These are phyloP conservation scores for Ogataea nitratoaversa DNA, from an alignment of 805 yeast species.

Conservation along the genomic window DNA sequence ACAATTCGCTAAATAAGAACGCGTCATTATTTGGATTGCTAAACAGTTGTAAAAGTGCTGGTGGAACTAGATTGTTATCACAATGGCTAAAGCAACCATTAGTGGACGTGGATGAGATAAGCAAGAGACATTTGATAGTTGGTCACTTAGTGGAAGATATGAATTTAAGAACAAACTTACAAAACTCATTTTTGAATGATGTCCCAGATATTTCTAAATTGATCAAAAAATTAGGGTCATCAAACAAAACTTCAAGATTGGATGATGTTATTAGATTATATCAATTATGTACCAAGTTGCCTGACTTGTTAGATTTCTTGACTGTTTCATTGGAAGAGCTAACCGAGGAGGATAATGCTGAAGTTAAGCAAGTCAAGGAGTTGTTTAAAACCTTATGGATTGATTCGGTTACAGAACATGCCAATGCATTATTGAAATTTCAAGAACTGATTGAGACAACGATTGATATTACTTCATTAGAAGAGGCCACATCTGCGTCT, in stretches of 20 bases:
- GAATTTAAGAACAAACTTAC: slow-evolving; percentile 58
- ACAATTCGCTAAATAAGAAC: slow-evolving; percentile 39
- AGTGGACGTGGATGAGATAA: slow-evolving; percentile 56
- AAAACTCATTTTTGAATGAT: slow-evolving; percentile 59
- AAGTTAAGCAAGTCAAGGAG: slow-evolving; percentile 21
- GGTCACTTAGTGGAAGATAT: slow-evolving; percentile 67
- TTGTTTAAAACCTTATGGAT: slow-evolving; percentile 54
- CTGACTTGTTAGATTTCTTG: slow-evolving; percentile 58
- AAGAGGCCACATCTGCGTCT: slow-evolving; percentile 58
- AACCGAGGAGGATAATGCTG: slow-evolving; percentile 15
- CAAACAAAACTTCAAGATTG: slow-evolving; percentile 48
- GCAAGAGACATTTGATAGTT: slow-evolving; percentile 71
- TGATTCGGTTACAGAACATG: slow-evolving; percentile 46
- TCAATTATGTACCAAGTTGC: slow-evolving; percentile 69
- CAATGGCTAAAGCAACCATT: slow-evolving; percentile 98
- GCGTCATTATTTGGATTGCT: slow-evolving; percentile 74
- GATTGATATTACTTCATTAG: slow-evolving; percentile 79
- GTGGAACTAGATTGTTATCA: slow-evolving; percentile 83
- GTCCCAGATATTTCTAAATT: slow-evolving; percentile 84
- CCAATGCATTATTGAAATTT: slow-evolving; percentile 55
- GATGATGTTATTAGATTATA: slow-evolving; percentile 90
- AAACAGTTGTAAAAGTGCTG: slow-evolving; percentile 82
- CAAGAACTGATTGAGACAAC: slow-evolving; percentile 91
- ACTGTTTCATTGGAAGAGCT: slow-evolving; percentile 36
- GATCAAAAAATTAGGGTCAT: slow-evolving; percentile 56